phyloP scores from a whole-genome alignment of 2,329 filamentous ascomycete species.

The Ophiosphaerella narmari region DNA sequence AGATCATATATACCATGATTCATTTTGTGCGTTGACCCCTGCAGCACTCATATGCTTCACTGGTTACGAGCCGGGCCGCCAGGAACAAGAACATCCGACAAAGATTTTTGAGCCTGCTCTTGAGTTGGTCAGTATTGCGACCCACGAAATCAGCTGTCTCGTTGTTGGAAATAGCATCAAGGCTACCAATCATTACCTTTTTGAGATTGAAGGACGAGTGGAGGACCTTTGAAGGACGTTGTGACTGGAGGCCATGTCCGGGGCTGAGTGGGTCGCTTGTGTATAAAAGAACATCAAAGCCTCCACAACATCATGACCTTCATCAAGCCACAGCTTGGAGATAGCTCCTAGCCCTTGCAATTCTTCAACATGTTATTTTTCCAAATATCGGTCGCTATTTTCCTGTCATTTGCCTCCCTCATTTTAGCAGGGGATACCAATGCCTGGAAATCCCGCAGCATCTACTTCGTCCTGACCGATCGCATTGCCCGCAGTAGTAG shows the following conservation, averaged over 20 bases:
- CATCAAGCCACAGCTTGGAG: too few relatives aligned
- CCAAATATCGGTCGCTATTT: constrained; percentile 11
- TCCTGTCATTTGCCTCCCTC: constrained; percentile 24
- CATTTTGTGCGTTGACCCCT: neutral
- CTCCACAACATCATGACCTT: neutral
- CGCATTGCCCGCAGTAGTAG: constrained; percentile 41
- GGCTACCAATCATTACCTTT: neutral
- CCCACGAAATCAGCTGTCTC: neutral
- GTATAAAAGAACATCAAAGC: constrained; percentile 1
- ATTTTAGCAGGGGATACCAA: constrained; percentile 34
- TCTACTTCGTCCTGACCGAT: constrained; percentile 46
- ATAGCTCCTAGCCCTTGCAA: too few relatives aligned
- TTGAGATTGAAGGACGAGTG: neutral
- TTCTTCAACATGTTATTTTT: constrained; percentile 24
- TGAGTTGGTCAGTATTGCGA: neutral
- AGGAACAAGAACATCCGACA: neutral
- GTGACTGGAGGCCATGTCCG: neutral
- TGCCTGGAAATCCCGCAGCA: constrained; percentile 45
- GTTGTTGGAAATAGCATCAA: neutral
- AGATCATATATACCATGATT: constrained; percentile 2
- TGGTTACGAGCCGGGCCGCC: constrained; percentile 5
- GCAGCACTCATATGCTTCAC: constrained; percentile 2
- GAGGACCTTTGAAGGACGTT: too few relatives aligned
- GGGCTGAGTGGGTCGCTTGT: neutral
- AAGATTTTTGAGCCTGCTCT: neutral